These are phyloP conservation scores for Boletus mariae DNA, from an alignment of 1,284 basidiomycete genomes.

Conservation along the genomic window DNA sequence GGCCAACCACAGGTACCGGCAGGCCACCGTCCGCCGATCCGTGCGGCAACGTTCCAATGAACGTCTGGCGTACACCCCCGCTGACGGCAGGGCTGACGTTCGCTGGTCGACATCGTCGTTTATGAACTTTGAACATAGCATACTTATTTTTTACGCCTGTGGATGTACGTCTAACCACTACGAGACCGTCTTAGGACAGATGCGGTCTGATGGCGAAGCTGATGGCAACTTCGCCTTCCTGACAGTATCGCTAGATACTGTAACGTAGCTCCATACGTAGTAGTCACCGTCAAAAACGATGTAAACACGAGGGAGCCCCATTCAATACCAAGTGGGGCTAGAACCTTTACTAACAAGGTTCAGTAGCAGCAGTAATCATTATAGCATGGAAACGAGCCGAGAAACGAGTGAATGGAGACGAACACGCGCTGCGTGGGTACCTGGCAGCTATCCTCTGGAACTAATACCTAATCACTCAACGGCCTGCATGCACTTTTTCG, in stretches of 20 bases:
- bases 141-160: conserved; percentile 21
- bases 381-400: conserved; percentile 7
- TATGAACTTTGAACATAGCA: conserved; percentile 18
- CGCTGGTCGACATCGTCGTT: conserved; percentile 23
- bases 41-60: conserved; percentile 33
- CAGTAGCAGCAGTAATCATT: conserved; percentile 14
- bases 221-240: conserved; percentile 9
- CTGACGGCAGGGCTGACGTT: conserved; percentile 9
- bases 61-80: not conserved
- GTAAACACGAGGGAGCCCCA: conserved; percentile 27
- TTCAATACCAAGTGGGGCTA: conserved; percentile 15
- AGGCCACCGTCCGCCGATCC: conserved; percentile 27
- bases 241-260: conserved; percentile 13
- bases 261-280: conserved; percentile 24
- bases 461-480: not conserved
- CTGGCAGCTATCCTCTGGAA: conserved; percentile 1
- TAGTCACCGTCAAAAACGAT: conserved; percentile 27
- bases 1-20: conserved; percentile 21
- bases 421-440: conserved; percentile 18
- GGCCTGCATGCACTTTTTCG: conserved; percentile 1
- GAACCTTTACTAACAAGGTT: conserved; percentile 27
- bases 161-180: conserved; percentile 8
- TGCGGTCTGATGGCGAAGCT: conserved; percentile 8
- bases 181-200: conserved; percentile 8
- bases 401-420: conserved; percentile 13